Evolutionary conservation across 164 flowering plant genomes (phyloP), one percentile per base, ranked within the genome.

Genomic region (Brasenia schreberi): DNA sequence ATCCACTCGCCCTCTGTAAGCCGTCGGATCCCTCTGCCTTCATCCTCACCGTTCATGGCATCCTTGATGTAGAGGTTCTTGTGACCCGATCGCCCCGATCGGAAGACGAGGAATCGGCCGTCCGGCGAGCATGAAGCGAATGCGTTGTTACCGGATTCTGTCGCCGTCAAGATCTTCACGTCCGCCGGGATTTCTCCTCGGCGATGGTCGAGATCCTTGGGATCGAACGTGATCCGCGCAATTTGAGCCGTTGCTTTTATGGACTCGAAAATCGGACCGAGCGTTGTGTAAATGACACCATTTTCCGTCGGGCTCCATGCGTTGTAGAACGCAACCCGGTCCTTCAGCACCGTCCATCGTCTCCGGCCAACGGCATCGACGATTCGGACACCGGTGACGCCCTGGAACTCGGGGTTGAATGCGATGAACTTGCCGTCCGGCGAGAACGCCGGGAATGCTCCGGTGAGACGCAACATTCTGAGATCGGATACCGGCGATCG

Each of bases 101-200:
- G 80, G 71, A 92, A 87, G 17, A 88, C 87, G 5, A 90, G 5
- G 6, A 18, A 76, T 67, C 84, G 83, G 0, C 98, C 96, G 67
- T 92, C 96, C 7, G 96, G 96, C 7, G 96, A 92, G 70, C 85
- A 82, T 0, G 95, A 74, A 4, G 96, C 88, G 70, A 92, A 92
- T 0, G 96, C 98, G 59, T 90, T 92, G 69, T 92, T 90, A 4
- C 95, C 96, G 4, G 95, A 75, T 0, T 82, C 90, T 18, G 80
- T 95, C 23, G 59, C 75, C 0, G 96, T 88, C 3, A 89, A 77
- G 17, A 85, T 74, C 70, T 84, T 83, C 11, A 88, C 81, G 0
- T 76, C 72, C 17, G 79, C 71, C 0, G 75, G 70, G 67, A 83
- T 43, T 10, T 83, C 82, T 6, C 78, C 87, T 7, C 70, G 53